phyloP scores from a whole-genome alignment of 2,329 filamentous ascomycete genomes.

The Aspergillus sp. region DNA sequence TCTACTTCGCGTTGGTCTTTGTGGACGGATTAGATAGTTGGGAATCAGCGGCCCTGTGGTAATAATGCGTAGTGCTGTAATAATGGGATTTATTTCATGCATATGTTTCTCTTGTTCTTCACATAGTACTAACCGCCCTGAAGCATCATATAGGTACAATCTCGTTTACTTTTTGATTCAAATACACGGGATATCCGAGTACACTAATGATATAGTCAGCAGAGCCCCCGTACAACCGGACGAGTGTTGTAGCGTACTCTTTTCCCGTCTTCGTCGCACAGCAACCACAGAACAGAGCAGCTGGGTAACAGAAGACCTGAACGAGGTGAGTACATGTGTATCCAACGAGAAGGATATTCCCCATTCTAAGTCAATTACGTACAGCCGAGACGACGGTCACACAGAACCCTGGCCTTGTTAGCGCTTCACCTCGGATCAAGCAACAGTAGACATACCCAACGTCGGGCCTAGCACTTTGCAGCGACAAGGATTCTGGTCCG shows the following conservation, averaged over 20 bases:
- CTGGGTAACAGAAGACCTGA: conserved; percentile 56
- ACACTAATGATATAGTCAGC: conserved; percentile 39
- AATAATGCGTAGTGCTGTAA: background rate
- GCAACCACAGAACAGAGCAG: conserved; percentile 57
- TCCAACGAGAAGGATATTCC: too few relatives aligned
- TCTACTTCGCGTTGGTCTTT: background rate
- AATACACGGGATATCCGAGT: conserved; percentile 52
- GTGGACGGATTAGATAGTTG: background rate
- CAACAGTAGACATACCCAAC: conserved; percentile 39
- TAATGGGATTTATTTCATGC: conserved; percentile 1
- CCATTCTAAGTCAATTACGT: conserved; percentile 26
- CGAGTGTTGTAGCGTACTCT: conserved; percentile 47
- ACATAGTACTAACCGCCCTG: background rate
- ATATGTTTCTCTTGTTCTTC: background rate
- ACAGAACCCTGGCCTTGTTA: conserved; percentile 37
- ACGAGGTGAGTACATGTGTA: background rate
- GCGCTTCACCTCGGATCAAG: background rate
- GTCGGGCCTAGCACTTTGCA: conserved; percentile 59
- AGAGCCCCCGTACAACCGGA: background rate
- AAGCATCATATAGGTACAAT: conserved; percentile 41
- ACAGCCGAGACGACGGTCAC: conserved; percentile 52
- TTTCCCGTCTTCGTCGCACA: conserved; percentile 55
- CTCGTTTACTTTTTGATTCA: conserved; percentile 51
- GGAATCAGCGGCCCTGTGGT: background rate
- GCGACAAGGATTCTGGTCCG: conserved; percentile 57